A percentile compares a stretch with the other conserved stretches of the same genome.
phyloP scores from a whole-genome alignment of 768 basidiomycete species.

The Candolleomyces eurysporus region DNA sequence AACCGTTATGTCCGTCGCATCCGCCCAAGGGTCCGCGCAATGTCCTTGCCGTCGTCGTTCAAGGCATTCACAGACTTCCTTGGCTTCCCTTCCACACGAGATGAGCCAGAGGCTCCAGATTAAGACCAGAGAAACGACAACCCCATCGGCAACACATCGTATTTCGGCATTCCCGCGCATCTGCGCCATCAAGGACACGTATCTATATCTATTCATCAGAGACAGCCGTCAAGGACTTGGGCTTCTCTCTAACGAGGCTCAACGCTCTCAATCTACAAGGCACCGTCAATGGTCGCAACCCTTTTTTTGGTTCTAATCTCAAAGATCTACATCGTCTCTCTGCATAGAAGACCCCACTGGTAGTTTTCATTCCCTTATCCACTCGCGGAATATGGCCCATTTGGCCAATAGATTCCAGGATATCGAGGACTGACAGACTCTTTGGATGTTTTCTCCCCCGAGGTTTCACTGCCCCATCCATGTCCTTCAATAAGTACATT shows the following conservation, averaged over 20 bases:
- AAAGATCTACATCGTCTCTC: not conserved
- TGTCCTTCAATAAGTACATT: too few species aligned
- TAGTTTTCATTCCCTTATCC: not conserved
- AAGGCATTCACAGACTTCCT: slow-evolving; percentile 8
- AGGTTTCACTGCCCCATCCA: slow-evolving; percentile 3
- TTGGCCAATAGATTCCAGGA: not conserved
- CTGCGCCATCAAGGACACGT: not conserved
- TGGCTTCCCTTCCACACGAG: slow-evolving; percentile 6
- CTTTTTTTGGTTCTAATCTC: slow-evolving; percentile 1
- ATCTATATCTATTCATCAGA: not conserved
- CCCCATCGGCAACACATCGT: not conserved
- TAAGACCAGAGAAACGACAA: not conserved
- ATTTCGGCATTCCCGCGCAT: not conserved
- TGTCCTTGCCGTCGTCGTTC: slow-evolving; percentile 12
- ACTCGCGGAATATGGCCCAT: not conserved
- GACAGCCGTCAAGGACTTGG: not conserved
- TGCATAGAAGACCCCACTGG: not conserved
- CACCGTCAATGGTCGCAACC: too few species aligned
- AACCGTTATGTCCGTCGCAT: slow-evolving; percentile 25
- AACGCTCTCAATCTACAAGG: not conserved
- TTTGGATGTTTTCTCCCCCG: not conserved
- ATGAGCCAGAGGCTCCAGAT: slow-evolving; percentile 10
- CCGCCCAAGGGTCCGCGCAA: slow-evolving; percentile 24
- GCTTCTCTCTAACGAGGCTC: not conserved
- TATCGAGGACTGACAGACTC: not conserved